Conservation (phyloP, 169 alveolate genomes). For the Pseudocohnilembus persalinus region DNA sequence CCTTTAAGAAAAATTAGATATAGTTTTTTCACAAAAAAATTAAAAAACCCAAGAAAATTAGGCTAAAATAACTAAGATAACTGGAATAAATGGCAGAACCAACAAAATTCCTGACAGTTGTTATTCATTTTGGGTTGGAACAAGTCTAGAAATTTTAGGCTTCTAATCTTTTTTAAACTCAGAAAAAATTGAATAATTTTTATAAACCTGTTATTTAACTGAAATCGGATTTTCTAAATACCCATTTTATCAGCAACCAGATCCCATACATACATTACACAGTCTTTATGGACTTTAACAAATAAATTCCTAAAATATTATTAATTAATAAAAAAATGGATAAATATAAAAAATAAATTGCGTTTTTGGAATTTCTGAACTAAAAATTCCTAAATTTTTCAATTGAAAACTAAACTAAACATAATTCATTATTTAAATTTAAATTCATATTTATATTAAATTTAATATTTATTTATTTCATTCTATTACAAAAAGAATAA, state of each 20-base stretch:
- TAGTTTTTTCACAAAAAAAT: background rate
- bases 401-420: no score
- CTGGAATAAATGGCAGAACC: constrained; percentile 45
- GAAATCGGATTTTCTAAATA: constrained; percentile 37
- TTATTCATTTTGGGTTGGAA: constrained; percentile 48
- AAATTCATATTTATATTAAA: no score
- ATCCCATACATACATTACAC: constrained; percentile 36
- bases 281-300: constrained; percentile 34
- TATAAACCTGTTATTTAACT: constrained; percentile 19
- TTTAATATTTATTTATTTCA: no score
- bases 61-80: background rate
- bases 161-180: constrained; percentile 7
- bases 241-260: background rate
- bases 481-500: no score
- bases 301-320: no score
- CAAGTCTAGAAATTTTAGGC: constrained; percentile 25
- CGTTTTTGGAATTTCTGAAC: no score
- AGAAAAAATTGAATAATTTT: constrained; percentile 10
- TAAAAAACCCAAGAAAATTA: background rate
- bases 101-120: constrained; percentile 52
- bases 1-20: background rate
- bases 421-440: no score
- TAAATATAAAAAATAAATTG: no score
- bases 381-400: no score
- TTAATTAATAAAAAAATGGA: no score